Conservation (phyloP, 305 asterid species). For the Salvia sclarea region DNA sequence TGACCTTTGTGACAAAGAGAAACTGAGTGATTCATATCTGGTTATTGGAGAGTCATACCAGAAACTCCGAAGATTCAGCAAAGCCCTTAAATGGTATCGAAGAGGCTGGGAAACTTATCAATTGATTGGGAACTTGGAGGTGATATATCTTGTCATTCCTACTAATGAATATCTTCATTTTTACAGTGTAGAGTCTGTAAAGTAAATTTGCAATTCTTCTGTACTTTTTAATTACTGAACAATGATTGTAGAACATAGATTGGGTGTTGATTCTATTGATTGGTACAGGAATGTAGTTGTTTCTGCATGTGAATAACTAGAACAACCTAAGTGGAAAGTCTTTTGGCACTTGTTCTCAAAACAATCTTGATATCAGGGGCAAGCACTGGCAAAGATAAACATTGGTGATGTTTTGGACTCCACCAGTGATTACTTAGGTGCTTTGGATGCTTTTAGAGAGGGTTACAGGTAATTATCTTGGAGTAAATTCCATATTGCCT, state of each 20-base stretch:
- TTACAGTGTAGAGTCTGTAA: conserved; percentile 17
- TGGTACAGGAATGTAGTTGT: conserved; percentile 14
- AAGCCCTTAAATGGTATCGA: conserved; percentile 81
- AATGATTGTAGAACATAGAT: conserved; percentile 9
- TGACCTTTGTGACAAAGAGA: conserved; percentile 84
- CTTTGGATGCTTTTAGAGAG: conserved; percentile 76
- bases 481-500: conserved; percentile 11
- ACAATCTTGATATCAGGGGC: conserved; percentile 66
- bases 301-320: conserved; percentile 14
- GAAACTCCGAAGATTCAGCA: conserved; percentile 61
- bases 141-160: conserved; percentile 37
- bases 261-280: conserved; percentile 1
- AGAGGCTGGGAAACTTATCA: conserved; percentile 73
- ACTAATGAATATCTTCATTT: conserved; percentile 14
- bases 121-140: conserved; percentile 90
- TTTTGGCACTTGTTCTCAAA: conserved; percentile 29
- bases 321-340: conserved; percentile 9
- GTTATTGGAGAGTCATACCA: conserved; percentile 84
- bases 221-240: not conserved
- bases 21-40: conserved; percentile 79
- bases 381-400: conserved; percentile 83
- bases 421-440: conserved; percentile 65
- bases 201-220: not conserved
- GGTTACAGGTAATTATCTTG: conserved; percentile 66
- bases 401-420: conserved; percentile 81